A percentile compares a stretch with the other conserved stretches of the same genome.
phyloP scores from a whole-genome alignment of 2,329 filamentous ascomycete genomes.

The Verticillium klebahnii region DNA sequence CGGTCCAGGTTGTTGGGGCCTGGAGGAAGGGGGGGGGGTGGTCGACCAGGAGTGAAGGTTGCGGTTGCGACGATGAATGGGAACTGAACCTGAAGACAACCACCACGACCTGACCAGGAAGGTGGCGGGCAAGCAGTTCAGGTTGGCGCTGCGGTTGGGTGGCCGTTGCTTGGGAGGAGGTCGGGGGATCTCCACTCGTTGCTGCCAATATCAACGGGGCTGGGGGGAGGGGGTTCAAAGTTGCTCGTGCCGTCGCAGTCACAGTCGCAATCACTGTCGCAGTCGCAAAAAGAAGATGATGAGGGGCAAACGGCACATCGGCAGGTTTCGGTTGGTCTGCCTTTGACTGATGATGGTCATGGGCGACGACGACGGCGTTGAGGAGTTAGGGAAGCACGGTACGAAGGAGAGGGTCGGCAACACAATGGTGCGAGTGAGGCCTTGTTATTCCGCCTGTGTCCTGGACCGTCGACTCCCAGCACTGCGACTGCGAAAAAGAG shows the following conservation, averaged over 20 bases:
- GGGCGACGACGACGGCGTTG: background rate
- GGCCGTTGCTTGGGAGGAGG: slow-evolving; percentile 3
- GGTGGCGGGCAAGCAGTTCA: background rate
- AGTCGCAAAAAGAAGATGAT: background rate
- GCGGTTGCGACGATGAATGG: background rate
- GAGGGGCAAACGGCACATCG: background rate
- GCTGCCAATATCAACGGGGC: background rate
- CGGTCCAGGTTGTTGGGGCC: background rate
- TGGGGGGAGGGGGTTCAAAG: background rate
- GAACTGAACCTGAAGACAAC: background rate
- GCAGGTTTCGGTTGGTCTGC: background rate
- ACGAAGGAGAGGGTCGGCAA: background rate
- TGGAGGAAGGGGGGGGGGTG: background rate
- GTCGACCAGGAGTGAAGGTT: background rate
- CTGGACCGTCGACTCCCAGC: background rate
- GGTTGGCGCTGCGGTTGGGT: background rate
- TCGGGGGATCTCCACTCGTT: background rate
- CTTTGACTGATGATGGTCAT: background rate
- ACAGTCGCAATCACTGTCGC: background rate
- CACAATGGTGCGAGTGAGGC: background rate
- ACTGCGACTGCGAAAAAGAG: background rate
- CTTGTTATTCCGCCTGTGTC: background rate
- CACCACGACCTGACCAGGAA: background rate
- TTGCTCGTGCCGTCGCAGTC: background rate
- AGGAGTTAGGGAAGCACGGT: background rate